Evolutionary conservation across 2,329 filamentous ascomycete genomes (phyloP).

Genomic region (Cryphonectria parasitica): DNA sequence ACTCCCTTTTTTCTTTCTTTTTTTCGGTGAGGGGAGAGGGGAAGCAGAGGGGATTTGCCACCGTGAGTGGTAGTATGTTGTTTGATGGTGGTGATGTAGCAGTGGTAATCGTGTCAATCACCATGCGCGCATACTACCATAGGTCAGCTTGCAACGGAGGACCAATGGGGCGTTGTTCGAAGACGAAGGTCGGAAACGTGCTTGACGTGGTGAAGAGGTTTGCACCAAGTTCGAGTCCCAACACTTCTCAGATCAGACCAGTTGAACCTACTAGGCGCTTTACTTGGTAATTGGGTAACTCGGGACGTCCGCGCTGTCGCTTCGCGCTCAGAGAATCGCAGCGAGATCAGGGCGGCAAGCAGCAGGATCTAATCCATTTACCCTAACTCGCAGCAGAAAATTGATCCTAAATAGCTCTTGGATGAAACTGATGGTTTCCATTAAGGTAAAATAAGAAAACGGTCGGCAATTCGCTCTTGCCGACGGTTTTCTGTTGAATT

Average conservation of each 20-base stretch:
- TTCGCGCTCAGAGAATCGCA: not conserved
- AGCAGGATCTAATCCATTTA: not conserved
- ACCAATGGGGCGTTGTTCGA: not conserved
- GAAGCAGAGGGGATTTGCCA: not conserved
- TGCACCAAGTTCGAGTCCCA: not conserved
- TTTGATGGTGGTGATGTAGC: not conserved
- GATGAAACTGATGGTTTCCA: not conserved
- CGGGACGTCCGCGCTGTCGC: not conserved
- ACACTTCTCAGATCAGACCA: conserved; percentile 8
- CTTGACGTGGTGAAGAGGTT: not conserved
- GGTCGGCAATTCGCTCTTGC: no score
- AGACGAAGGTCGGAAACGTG: not conserved
- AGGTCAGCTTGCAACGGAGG: not conserved
- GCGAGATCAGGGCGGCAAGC: not conserved
- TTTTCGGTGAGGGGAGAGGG: not conserved
- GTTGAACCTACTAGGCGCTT: not conserved
- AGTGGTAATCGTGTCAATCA: not conserved
- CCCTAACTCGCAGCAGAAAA: not conserved
- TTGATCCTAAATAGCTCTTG: not conserved
- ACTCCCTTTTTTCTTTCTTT: not conserved
- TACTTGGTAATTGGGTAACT: not conserved
- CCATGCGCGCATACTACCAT: not conserved
- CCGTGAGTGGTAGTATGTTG: not conserved
- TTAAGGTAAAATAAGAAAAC: not conserved
- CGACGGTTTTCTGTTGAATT: not conserved